Conservation (phyloP, 75 land plant species). For the Pinus albicaulis region DNA sequence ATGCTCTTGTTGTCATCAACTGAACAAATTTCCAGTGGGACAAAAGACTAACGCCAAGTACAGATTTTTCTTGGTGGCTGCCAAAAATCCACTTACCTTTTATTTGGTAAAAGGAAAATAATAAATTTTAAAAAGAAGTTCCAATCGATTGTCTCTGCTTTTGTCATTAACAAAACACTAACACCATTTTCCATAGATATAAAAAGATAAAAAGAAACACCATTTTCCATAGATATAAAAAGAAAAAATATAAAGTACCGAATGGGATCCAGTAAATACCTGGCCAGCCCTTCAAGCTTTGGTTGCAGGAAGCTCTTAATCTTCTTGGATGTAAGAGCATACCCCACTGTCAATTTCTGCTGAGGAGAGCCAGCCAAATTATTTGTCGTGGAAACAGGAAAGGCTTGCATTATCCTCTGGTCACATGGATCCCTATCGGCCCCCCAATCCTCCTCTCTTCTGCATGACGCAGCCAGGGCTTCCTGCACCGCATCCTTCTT, state of each 20-base stretch:
- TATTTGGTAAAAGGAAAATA: too few relatives aligned
- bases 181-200: too few relatives aligned
- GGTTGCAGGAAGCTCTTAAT: slow-evolving; percentile 81
- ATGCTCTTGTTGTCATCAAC: too few relatives aligned
- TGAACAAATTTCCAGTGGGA: too few relatives aligned
- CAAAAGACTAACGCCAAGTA: too few relatives aligned
- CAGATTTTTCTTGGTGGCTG: too few relatives aligned
- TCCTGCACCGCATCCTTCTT: slow-evolving; percentile 8
- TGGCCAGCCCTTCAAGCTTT: slow-evolving; percentile 47
- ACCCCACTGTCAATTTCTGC: slow-evolving; percentile 54
- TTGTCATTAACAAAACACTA: too few relatives aligned
- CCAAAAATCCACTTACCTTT: too few relatives aligned
- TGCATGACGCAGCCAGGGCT: not conserved
- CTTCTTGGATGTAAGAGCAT: slow-evolving; percentile 75
- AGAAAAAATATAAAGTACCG: not conserved
- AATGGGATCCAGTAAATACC: slow-evolving; percentile 20
- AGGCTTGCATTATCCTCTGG: not conserved
- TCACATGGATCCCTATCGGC: not conserved
- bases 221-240: too few relatives aligned
- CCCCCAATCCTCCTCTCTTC: not conserved
- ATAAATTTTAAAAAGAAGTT: too few relatives aligned
- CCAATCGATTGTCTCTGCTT: too few relatives aligned
- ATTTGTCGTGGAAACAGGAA: not conserved
- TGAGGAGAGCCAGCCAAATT: not conserved
- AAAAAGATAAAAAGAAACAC: too few relatives aligned